These are phyloP conservation scores for Botrytis cinerea DNA, from an alignment of 2,329 filamentous ascomycete genomes.

Conservation along the genomic window DNA sequence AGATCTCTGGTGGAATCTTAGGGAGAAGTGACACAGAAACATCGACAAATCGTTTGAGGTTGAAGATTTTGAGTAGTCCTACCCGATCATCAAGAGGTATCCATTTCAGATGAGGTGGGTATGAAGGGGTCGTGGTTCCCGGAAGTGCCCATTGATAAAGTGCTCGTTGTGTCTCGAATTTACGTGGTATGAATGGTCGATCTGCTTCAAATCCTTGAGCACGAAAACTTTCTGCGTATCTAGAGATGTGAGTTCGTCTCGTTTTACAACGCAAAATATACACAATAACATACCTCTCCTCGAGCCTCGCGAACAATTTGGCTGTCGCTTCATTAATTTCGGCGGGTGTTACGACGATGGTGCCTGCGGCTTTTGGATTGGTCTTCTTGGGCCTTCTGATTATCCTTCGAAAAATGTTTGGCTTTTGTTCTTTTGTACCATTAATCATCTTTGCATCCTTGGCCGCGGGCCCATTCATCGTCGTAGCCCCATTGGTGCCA, in stretches of 20 bases:
- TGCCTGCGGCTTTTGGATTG: neutral
- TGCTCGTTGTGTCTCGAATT: conserved; percentile 21
- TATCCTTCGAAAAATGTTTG: conserved; percentile 14
- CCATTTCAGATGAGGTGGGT: conserved; percentile 39
- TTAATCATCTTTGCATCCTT: conserved; percentile 1
- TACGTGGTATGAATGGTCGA: conserved; percentile 5
- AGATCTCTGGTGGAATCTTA: conserved; percentile 31
- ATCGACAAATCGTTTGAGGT: conserved; percentile 36
- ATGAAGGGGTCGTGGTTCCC: conserved; percentile 23
- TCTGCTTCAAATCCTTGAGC: conserved; percentile 16
- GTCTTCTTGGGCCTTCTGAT: conserved; percentile 15
- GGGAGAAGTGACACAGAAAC: conserved; percentile 32
- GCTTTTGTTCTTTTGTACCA: conserved; percentile 4
- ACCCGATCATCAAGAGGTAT: conserved; percentile 35
- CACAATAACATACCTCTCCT: neutral
- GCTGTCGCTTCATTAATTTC: conserved; percentile 20
- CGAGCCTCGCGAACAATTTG: conserved; percentile 7
- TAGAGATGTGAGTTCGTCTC: neutral
- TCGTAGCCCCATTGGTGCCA: neutral
- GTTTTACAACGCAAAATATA: neutral
- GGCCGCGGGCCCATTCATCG: neutral
- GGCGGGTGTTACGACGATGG: conserved; percentile 4
- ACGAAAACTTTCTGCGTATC: conserved; percentile 7
- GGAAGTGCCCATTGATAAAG: conserved; percentile 25
- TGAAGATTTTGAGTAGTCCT: conserved; percentile 36